Percentiles rank a stretch among this genome's conserved stretches.
Evolutionary conservation across 2,329 filamentous ascomycete genomes (phyloP).

Genomic region (Phialocephala subalpina): DNA sequence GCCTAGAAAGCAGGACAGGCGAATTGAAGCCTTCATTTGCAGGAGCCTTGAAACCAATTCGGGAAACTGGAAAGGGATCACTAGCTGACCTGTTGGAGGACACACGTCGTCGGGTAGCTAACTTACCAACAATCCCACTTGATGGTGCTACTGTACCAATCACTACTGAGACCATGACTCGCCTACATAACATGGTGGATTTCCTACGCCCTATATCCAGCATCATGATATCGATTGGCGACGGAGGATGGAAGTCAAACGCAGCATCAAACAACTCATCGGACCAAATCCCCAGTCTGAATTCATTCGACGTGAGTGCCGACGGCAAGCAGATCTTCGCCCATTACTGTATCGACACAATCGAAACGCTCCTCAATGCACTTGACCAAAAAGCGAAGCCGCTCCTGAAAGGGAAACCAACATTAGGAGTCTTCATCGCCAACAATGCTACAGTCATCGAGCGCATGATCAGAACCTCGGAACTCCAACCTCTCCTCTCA

Average conservation of each 20-base stretch:
- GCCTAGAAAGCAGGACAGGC: conserved; percentile 82
- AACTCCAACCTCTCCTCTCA: conserved; percentile 76
- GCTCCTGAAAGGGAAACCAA: conserved; percentile 77
- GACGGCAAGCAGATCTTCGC: conserved; percentile 89
- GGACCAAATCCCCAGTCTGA: conserved; percentile 73
- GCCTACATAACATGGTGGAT: conserved; percentile 84
- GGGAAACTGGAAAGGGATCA: conserved; percentile 90
- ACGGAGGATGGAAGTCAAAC: conserved; percentile 83
- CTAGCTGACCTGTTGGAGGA: conserved; percentile 86
- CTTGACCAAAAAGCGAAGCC: conserved; percentile 78
- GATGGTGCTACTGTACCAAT: conserved; percentile 83
- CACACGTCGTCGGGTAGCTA: conserved; percentile 73
- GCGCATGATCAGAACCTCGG: conserved; percentile 82
- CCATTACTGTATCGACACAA: conserved; percentile 88
- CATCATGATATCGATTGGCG: conserved; percentile 90
- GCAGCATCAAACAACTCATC: conserved; percentile 62
- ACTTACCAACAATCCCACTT: conserved; percentile 72
- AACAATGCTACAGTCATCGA: conserved; percentile 88
- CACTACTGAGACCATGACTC: conserved; percentile 84
- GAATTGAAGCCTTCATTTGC: conserved; percentile 85
- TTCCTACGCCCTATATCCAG: conserved; percentile 88
- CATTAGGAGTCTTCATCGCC: conserved; percentile 87
- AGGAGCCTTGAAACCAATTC: conserved; percentile 86
- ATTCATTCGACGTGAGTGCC: conserved; percentile 86
- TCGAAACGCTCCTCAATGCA: conserved; percentile 79